These are phyloP conservation scores for Sordariomycetes sp. DNA, from an alignment of 2,329 filamentous ascomycete genomes.

Conservation along the genomic window DNA sequence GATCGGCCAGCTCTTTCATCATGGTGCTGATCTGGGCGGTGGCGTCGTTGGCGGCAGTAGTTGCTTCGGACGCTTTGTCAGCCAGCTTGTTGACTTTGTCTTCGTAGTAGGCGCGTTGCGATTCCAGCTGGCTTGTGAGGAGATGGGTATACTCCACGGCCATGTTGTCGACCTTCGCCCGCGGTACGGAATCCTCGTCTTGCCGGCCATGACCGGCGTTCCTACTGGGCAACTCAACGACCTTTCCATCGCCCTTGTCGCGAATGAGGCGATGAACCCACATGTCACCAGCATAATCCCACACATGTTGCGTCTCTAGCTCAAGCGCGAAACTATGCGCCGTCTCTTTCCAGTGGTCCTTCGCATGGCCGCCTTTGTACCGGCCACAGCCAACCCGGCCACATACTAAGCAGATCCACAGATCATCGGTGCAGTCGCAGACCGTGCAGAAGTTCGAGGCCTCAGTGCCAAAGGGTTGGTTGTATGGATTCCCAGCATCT, in stretches of 20 bases:
- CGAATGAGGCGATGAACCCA: slow-evolving; percentile 96
- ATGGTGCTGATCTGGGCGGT: slow-evolving; percentile 38
- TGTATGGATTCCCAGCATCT: slow-evolving; percentile 39
- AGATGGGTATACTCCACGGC: slow-evolving; percentile 92
- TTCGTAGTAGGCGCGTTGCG: slow-evolving; percentile 88
- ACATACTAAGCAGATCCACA: slow-evolving; percentile 95
- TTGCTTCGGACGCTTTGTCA: slow-evolving; percentile 76
- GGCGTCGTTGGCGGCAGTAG: slow-evolving; percentile 56
- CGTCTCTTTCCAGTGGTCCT: slow-evolving; percentile 85
- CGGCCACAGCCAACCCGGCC: slow-evolving; percentile 88
- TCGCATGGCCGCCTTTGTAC: slow-evolving; percentile 89
- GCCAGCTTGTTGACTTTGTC: slow-evolving; percentile 82
- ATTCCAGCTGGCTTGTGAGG: slow-evolving; percentile 85
- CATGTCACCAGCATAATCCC: slow-evolving; percentile 93
- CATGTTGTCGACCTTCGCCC: slow-evolving; percentile 64
- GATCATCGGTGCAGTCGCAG: slow-evolving; percentile 71
- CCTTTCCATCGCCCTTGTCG: slow-evolving; percentile 84
- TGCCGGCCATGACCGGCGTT: slow-evolving; percentile 19
- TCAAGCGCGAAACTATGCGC: slow-evolving; percentile 90
- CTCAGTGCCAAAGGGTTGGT: slow-evolving; percentile 47
- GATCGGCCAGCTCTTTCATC: slow-evolving; percentile 34
- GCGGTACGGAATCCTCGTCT: slow-evolving; percentile 60
- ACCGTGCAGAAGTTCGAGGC: slow-evolving; percentile 67
- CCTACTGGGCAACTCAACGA: slow-evolving; percentile 74
- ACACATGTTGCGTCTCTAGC: slow-evolving; percentile 86